Conservation (phyloP, 805 yeast genomes). For the Candida patagonica region DNA sequence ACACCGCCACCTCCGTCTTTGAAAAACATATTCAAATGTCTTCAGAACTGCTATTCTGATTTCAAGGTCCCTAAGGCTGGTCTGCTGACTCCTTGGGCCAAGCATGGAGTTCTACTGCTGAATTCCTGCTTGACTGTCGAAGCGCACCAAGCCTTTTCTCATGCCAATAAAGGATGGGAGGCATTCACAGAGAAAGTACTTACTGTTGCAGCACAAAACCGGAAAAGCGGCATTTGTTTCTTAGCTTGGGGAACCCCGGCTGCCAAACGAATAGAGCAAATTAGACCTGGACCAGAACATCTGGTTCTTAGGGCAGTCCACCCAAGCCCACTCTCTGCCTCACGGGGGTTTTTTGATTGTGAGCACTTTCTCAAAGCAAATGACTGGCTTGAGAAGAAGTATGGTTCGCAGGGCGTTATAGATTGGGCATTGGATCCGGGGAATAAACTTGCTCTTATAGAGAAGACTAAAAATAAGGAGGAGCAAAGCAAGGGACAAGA, state of each 20-base stretch:
- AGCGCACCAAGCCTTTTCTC: conserved; percentile 91
- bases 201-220: conserved; percentile 34
- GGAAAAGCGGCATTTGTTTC: conserved; percentile 51
- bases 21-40: conserved; percentile 74
- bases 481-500: neutral
- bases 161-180: conserved; percentile 89
- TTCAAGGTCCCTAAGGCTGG: conserved; percentile 60
- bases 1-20: conserved; percentile 83
- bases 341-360: conserved; percentile 74
- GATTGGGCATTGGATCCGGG: conserved; percentile 49
- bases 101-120: conserved; percentile 75
- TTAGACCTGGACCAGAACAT: conserved; percentile 26
- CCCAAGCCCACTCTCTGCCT: conserved; percentile 91
- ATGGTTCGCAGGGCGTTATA: conserved; percentile 38
- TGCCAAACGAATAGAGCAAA: conserved; percentile 43
- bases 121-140: conserved; percentile 86
- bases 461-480: neutral
- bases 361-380: conserved; percentile 68
- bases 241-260: conserved; percentile 83
- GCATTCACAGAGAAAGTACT: conserved; percentile 70
- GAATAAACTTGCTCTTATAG: conserved; percentile 14
- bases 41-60: conserved; percentile 58
- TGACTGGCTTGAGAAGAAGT: conserved; percentile 53
- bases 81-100: conserved; percentile 74
- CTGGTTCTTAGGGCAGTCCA: conserved; percentile 68